Base-by-base conservation (phyloP, 495 filamentous ascomycete genomes). In the Cladorrhinum samala region DNA sequence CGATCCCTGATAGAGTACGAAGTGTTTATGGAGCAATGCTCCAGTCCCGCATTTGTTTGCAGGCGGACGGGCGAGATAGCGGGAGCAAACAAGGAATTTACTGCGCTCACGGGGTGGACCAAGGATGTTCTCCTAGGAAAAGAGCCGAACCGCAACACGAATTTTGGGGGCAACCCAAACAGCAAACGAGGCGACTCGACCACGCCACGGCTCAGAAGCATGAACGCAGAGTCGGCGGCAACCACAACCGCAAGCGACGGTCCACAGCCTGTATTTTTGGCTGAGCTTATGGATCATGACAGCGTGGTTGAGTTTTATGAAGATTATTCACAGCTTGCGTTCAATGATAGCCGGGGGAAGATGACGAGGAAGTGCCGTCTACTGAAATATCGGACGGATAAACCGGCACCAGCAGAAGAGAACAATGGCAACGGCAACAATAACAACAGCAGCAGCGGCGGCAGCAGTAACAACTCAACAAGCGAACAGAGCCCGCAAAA, bases 231-330 rank as follows among this genome's bases (percentile, higher is more conserved):
- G 25, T 25, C 59, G 40, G 25, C 21, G 7, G 49, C 40, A 49
- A 71, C 60, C 52, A 64, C 55, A 36, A 65, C 37, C 47, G 57
- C 55, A 19, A 36, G 30, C 13, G 56, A 56, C 42, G 20, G 46
- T n/a, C 78, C 77, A 2, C 85, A 88, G 50, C 86, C 90, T 0
- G 89, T 95, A 0, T 95, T 93, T 61, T 73, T 96, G 44, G 89
- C 91, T 2, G 94, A 97, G 61, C 74, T 98, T 19, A 77, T 98
- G 49, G 93, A 98, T 61, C 91, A 96, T 55, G 88, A 95, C 52
- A 91, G 86, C 58, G 91, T 93, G 6, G 83, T 95, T 18, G 83
- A 91, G 61, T 97, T 96, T 71, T 96, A 95, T 71, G 91, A 97
- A 54, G 91, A 97, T 64, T 97, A 95, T 71, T 85, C 92, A 7